Evolutionary conservation across 2,329 filamentous ascomycete species (phyloP), one percentile per base, ranked within the genome.

Genomic region (Hymenoscyphus occultus): DNA sequence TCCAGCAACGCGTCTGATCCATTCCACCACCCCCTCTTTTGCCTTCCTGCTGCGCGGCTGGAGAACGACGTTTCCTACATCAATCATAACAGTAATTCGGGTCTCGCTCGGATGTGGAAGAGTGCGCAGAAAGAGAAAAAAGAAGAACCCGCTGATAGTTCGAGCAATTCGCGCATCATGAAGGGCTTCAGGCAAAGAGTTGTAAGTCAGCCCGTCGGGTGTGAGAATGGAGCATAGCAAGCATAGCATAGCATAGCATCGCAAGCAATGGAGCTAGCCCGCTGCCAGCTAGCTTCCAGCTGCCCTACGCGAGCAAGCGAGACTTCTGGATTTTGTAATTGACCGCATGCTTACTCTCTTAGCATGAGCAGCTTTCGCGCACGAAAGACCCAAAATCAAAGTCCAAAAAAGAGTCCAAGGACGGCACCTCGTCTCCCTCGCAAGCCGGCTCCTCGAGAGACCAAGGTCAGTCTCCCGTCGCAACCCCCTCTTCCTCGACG

Each of bases 131-230:
- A 22, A 28, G 39, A 39, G 35, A 57, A 45, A 14, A 45, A 22
- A 56, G 40, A 59, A 39, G 42, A 40, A 42, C 28, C 35, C 14
- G 40, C 45, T n/a, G 62, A 63, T 66, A 62, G 59, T 56, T 10
- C 31, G 35, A 22, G 56, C 35, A 54, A 31, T 35, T 31, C 40
- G 39, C 64, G 59, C 80, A 90, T 85, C 80, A 97, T 98, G 94
- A 97, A 97, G 84, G 91, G 92, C 79, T 96, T 98, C 81, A 91
- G 93, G 81, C 92, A 96, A 84, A 92, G 91, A 90, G 93, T 97
- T 84, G 93, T 97, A 87, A 85, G 91, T 69, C 72, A 70, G 71
- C 72, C 57, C 70, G 48, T 58, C 16, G 59, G 54, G 13, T 51
- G 45, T 51, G 19, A 51, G 35, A 35, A 35, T 35, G 35, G 35